Base-by-base conservation (phyloP, 306 rosid species). In the Cercis canadensis region DNA sequence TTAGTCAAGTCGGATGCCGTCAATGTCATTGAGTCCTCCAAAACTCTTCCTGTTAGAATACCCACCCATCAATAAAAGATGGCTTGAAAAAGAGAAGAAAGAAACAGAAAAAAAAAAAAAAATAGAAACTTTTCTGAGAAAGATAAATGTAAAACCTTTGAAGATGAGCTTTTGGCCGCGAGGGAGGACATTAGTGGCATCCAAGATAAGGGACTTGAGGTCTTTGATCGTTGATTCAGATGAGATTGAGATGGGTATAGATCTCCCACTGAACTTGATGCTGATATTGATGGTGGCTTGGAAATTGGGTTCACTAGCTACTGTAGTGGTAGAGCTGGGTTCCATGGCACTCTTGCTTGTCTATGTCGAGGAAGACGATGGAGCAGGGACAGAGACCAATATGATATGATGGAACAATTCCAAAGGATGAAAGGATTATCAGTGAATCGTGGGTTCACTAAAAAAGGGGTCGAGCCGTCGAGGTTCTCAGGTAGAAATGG, bases 81-180 rank as follows among this genome's bases (percentile, higher is more conserved):
- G 57, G 17, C 31, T 43, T 0, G 13, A 59, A 0, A 51, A 34
- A 37, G 4, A 18, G n/a, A 74, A 64, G n/a, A 71, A 64, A 63
- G 73, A 62, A 24, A 46, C 33, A 54, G 53, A 15, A 37, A 37
- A 0, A 41, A 21, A 13, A 54, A 41, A 8, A n/a, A 1, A 0
- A 24, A 24, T 24, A 24, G 29, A 24, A 24, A 24, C 29, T 24
- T 24, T n/a, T 29, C 7, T 41, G 14, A 21, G 50, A 19, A 32
- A 62, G 51, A 10, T 11, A 50, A 18, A 3, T 21, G 33, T 44
- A n/a, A 11, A 59, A 89, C 98, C 98, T 82, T 90, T 93, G 80
- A 60, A 90, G 65, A 90, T 90, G 89, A 93, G 97, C 86, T 88
- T 93, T 46, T 90, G 97, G 70, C 98, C 98, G 17, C 97, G 92